Conservation (phyloP, 768 basidiomycete genomes). For the Candolleomyces aberdarensis region DNA sequence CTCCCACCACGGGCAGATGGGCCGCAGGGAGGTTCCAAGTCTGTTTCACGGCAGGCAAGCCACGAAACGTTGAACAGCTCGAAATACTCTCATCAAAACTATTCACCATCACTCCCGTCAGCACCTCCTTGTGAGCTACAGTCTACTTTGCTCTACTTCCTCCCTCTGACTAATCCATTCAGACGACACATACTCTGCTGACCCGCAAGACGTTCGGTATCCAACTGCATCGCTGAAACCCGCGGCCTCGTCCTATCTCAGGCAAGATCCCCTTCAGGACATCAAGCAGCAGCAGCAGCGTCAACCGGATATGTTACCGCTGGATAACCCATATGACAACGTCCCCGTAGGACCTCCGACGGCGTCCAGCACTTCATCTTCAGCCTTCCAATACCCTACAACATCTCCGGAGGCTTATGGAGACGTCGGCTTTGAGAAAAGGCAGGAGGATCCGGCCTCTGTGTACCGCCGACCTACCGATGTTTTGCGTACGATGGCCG, state of each 20-base stretch:
- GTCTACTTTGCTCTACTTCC: neutral
- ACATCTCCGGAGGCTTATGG: neutral
- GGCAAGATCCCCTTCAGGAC: neutral
- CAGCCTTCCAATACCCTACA: too few relatives aligned
- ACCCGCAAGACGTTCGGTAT: neutral
- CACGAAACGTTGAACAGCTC: slow-evolving; percentile 6
- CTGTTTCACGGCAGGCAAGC: slow-evolving; percentile 6
- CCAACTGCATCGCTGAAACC: neutral
- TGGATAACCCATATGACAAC: neutral
- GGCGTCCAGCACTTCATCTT: too few relatives aligned
- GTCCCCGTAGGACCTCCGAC: neutral
- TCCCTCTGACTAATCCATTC: neutral
- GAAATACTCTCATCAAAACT: neutral
- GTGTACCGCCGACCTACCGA: slow-evolving; percentile 34
- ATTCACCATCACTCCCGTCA: neutral
- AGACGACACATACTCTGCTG: neutral
- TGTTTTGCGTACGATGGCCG: slow-evolving; percentile 32
- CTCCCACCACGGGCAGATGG: neutral
- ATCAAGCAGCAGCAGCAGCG: too few relatives aligned
- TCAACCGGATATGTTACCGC: neutral
- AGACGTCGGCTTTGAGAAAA: neutral
- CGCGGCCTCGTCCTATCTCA: neutral
- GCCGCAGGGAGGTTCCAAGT: neutral
- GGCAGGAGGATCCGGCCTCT: slow-evolving; percentile 2
- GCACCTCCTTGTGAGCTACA: neutral